Evolutionary conservation across 805 yeast species (phyloP).

Genomic region (Ogataea haglerorum): DNA sequence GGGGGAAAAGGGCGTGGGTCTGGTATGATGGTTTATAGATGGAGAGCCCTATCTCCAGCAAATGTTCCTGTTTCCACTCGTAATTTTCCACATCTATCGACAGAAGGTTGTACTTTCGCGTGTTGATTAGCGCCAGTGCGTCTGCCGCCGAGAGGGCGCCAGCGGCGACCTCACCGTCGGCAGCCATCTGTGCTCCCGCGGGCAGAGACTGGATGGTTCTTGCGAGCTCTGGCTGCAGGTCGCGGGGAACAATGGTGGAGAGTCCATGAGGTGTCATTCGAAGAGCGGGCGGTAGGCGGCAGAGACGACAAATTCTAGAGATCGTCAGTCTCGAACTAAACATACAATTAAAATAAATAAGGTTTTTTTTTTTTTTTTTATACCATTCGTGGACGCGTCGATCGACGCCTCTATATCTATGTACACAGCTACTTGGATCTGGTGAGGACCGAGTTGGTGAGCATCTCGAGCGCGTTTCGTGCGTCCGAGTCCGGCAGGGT

Average conservation of each 20-base stretch:
- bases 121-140: constrained; percentile 23
- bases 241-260: background rate
- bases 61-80: constrained; percentile 12
- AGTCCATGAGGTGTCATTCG: background rate
- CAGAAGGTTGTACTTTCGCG: constrained; percentile 20
- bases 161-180: background rate
- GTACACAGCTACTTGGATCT: constrained; percentile 54
- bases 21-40: constrained; percentile 32
- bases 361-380: background rate
- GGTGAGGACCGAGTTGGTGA: constrained; percentile 79
- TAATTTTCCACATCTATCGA: constrained; percentile 29
- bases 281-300: too few species aligned
- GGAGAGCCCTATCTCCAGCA: constrained; percentile 31
- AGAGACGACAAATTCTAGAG: too few species aligned
- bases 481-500: constrained; percentile 85
- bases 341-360: background rate
- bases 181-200: background rate
- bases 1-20: constrained; percentile 29
- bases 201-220: background rate
- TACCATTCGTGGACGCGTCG: constrained; percentile 3
- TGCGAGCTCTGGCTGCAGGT: background rate
- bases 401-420: constrained; percentile 10
- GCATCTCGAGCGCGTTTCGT: constrained; percentile 77
- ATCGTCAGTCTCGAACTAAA: background rate
- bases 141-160: constrained; percentile 19